A percentile compares a stretch with the other conserved stretches of the same genome.
phyloP scores from a whole-genome alignment of 2,329 filamentous ascomycete genomes.

The Colletotrichum melonis region DNA sequence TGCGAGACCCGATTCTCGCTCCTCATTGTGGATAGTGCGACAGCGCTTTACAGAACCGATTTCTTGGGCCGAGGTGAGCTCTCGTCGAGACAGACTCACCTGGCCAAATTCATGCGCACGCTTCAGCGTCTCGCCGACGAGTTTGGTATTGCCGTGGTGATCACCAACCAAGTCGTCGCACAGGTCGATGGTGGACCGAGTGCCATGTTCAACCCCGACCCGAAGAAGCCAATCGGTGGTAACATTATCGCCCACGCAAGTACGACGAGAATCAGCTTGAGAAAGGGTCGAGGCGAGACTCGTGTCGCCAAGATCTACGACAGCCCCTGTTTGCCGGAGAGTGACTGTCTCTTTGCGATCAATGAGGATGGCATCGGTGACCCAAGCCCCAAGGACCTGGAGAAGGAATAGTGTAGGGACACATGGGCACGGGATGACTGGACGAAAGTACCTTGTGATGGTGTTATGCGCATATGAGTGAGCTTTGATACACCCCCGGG shows the following conservation, averaged over 20 bases:
- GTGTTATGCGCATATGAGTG: conserved; percentile 26
- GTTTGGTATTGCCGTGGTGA: conserved; percentile 98
- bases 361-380: conserved; percentile 97
- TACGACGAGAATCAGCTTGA: conserved; percentile 92
- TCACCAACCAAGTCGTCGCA: conserved; percentile 98
- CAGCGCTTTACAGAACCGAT: conserved; percentile 93
- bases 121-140: conserved; percentile 82
- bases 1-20: conserved; percentile 98
- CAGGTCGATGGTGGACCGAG: conserved; percentile 97
- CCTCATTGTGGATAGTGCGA: conserved; percentile 95
- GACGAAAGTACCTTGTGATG: neutral
- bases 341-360: conserved; percentile 96
- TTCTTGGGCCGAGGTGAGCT: conserved; percentile 97
- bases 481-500: conserved; percentile 1
- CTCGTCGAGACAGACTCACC: conserved; percentile 89
- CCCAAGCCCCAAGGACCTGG: conserved; percentile 92
- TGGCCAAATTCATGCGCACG: conserved; percentile 89
- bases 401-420: conserved; percentile 72
- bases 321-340: conserved; percentile 95
- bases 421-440: neutral
- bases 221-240: conserved; percentile 98
- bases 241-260: conserved; percentile 99
- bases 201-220: conserved; percentile 99
- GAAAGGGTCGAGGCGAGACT: conserved; percentile 95
- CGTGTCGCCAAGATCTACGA: conserved; percentile 99